Conservation (phyloP, 2,329 filamentous ascomycete species). For the Botryosphaeria dothidea region DNA sequence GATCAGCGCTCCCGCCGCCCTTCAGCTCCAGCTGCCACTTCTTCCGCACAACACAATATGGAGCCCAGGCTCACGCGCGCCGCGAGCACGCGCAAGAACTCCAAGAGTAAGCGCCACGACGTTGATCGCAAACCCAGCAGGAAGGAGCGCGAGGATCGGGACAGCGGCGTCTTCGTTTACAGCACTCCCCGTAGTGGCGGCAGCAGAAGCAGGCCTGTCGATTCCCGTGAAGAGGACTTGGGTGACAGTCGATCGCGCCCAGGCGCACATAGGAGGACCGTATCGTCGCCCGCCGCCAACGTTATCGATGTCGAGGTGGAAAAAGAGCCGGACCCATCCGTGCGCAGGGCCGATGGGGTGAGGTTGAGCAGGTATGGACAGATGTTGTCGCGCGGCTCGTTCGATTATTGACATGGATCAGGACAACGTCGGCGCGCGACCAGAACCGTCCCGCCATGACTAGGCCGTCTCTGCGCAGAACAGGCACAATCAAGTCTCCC, state of each 20-base stretch:
- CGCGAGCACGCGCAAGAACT: constrained; percentile 13
- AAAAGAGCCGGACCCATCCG: constrained; percentile 29
- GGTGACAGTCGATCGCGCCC: constrained; percentile 32
- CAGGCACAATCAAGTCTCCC: constrained; percentile 32
- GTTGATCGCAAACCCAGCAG: constrained; percentile 23
- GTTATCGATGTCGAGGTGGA: constrained; percentile 33
- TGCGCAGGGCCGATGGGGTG: constrained; percentile 30
- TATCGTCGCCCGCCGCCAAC: constrained; percentile 29
- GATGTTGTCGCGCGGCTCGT: neutral
- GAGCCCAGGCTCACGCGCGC: constrained; percentile 28
- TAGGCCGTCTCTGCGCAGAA: constrained; percentile 32
- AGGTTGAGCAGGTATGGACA: constrained; percentile 10
- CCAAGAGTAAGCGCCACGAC: constrained; percentile 28
- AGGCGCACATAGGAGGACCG: constrained; percentile 33
- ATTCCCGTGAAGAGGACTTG: neutral
- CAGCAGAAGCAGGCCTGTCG: neutral
- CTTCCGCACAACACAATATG: constrained; percentile 22
- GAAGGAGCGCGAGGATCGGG: constrained; percentile 14
- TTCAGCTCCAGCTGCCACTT: neutral
- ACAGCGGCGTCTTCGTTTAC: constrained; percentile 18
- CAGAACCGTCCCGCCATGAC: constrained; percentile 30
- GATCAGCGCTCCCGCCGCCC: constrained; percentile 22
- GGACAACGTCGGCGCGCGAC: constrained; percentile 35
- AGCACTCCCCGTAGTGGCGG: constrained; percentile 12
- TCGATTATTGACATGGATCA: constrained; percentile 24